Evolutionary conservation across 495 filamentous ascomycete genomes (phyloP), one percentile per base, ranked within the genome.

Genomic region (Aspergillus diversus): DNA sequence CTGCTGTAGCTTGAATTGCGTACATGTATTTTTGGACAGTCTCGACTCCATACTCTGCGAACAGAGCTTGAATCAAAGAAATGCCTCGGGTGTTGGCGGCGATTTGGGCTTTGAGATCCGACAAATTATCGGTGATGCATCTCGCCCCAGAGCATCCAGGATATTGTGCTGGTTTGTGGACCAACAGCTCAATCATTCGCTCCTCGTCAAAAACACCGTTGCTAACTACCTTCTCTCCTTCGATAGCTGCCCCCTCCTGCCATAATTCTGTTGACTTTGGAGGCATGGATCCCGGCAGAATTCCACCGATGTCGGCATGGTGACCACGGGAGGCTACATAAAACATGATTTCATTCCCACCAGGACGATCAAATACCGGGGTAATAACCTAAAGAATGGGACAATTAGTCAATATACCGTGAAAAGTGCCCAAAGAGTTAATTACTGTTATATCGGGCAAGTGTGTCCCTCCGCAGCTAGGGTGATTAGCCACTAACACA

Each of bases 41-140:
- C 4, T 90, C 84, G 64, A 94, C 90, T 32, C 92, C 91, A 66
- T 98, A 99, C 61, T 98, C 95, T 21, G 85, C 82, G 63, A 99
- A 96, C 2, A 99, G 80, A 0, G 82, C 79, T 59, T 87, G 87
- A 63, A 99, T 99, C 27, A 99, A 84, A 32, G 87, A 91, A 63
- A 99, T 97, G 33, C 95, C 95, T 60, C 97, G 97, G 66, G 96
- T 91, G 74, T 99, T 98, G 16, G 94, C 93, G 0, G 95, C 94
- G 31, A 98, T 90, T 69, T 98, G 96, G 0, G 95, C 95, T 74
- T 97, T 95, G 33, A 99, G 85, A 73, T 99, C 95, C 57, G 96
- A 97, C 69, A 99, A 79, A 70, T 99, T 99, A 72, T 99, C 95
- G 9, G 87, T 90, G 8, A 99, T 81, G 72, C 94, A 97, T 37